Percentiles rank a stretch among this genome's conserved stretches.
These are phyloP conservation scores for Diphasiastrum complanatum DNA, from an alignment of 83 land plant species.

Conservation along the genomic window DNA sequence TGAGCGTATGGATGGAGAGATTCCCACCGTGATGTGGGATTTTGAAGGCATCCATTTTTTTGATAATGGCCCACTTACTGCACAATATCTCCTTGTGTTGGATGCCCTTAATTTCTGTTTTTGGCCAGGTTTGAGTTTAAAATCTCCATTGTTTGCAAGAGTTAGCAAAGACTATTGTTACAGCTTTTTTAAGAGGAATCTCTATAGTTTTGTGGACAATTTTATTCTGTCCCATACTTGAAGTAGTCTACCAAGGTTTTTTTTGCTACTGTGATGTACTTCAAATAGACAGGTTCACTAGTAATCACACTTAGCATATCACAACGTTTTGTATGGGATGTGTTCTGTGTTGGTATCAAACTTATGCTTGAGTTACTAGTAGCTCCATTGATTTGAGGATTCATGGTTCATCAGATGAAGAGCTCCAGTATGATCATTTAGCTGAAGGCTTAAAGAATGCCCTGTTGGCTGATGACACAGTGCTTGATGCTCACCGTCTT, in stretches of 20 bases:
- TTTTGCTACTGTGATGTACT: no score
- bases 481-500: conserved; percentile 77
- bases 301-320: no score
- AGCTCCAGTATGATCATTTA: conserved; percentile 70
- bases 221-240: no score
- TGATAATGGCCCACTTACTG: conserved; percentile 91
- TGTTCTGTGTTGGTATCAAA: no score
- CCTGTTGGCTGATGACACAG: conserved; percentile 55
- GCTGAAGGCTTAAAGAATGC: conserved; percentile 74
- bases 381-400: no score
- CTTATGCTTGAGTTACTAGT: no score
- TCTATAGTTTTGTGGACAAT: no score
- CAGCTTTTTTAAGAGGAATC: background rate
- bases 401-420: conserved; percentile 49
- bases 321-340: no score
- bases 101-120: conserved; percentile 94
- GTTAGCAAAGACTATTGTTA: background rate
- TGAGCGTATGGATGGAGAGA: conserved; percentile 41
- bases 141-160: background rate
- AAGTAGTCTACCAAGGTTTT: no score
- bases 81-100: conserved; percentile 87
- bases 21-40: conserved; percentile 83
- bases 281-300: no score
- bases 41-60: conserved; percentile 97
- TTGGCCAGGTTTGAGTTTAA: conserved; percentile 81